Evolutionary conservation across 768 basidiomycete species (phyloP).

Genomic region (Boletus patriciae): DNA sequence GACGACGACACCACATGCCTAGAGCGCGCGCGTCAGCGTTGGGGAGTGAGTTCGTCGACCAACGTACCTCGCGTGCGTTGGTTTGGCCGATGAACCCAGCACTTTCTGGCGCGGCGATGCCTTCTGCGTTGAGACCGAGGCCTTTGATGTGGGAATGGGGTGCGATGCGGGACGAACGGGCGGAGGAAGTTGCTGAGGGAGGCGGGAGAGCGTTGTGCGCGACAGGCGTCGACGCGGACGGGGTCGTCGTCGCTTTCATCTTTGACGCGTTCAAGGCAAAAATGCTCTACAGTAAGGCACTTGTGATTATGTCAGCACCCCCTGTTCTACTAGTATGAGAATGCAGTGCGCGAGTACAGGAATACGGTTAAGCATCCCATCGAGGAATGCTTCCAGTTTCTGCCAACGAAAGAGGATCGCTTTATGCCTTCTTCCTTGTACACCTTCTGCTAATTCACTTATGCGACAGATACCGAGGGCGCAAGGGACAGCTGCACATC

Average conservation of each 20-base stretch:
- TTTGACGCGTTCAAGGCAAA: neutral
- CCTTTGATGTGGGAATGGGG: conserved; percentile 98
- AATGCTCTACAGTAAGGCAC: no score
- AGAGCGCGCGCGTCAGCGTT: neutral
- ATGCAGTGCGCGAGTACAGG: no score
- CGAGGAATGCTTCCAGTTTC: no score
- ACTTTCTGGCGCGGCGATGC: conserved; percentile 65
- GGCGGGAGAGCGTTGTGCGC: conserved; percentile 75
- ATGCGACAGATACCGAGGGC: no score
- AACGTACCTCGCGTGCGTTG: conserved; percentile 81
- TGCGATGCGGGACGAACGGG: conserved; percentile 76
- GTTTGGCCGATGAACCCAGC: conserved; percentile 92
- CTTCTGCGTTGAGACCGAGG: conserved; percentile 84
- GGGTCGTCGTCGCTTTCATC: conserved; percentile 43
- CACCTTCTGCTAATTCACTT: no score
- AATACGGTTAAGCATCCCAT: no score
- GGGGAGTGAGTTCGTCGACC: neutral
- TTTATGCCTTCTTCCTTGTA: no score
- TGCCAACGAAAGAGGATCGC: no score
- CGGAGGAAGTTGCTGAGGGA: conserved; percentile 58
- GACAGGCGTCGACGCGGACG: conserved; percentile 54
- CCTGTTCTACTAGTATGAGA: no score
- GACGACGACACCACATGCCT: conserved; percentile 92
- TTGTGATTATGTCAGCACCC: conserved; percentile 10
- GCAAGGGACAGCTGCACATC: no score